Evolutionary conservation across 345 rosid genomes (phyloP).

Genomic region (Capsella bursapastoris): DNA sequence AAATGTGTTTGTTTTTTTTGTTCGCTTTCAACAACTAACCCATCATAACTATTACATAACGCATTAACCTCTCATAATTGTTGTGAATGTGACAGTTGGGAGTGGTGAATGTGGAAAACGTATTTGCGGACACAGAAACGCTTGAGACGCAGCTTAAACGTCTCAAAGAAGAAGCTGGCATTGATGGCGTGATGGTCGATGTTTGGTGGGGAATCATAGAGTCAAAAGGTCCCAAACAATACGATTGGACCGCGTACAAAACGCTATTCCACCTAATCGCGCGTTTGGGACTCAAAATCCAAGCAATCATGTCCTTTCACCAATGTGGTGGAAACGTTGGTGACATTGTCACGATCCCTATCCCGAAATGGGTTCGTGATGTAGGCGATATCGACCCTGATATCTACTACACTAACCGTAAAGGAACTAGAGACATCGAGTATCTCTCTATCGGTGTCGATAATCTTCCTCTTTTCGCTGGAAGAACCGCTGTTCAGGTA

Average conservation of each 20-base stretch:
- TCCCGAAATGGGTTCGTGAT: conserved; percentile 74
- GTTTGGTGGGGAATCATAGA: conserved; percentile 91
- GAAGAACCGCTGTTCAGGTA: conserved; percentile 77
- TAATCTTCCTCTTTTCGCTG: conserved; percentile 57
- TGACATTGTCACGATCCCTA: conserved; percentile 70
- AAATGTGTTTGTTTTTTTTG: no score
- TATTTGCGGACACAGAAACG: conserved; percentile 46
- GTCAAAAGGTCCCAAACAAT: conserved; percentile 60
- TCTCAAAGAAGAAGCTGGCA: conserved; percentile 62
- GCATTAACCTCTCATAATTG: not conserved
- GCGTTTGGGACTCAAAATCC: conserved; percentile 59
- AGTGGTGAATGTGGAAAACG: conserved; percentile 62
- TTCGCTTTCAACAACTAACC: not conserved
- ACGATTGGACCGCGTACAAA: conserved; percentile 82
- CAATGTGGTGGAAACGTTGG: conserved; percentile 92
- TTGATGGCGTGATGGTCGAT: conserved; percentile 86
- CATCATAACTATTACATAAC: not conserved
- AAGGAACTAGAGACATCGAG: conserved; percentile 64
- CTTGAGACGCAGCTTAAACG: conserved; percentile 63
- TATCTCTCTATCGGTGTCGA: conserved; percentile 73
- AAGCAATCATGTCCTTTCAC: conserved; percentile 88
- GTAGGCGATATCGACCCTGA: conserved; percentile 64
- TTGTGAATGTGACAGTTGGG: conserved; percentile 57
- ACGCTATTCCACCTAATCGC: conserved; percentile 60
- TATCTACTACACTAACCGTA: conserved; percentile 65